Conservation (phyloP, 495 filamentous ascomycete species). For the Hypoxylon rickii region DNA sequence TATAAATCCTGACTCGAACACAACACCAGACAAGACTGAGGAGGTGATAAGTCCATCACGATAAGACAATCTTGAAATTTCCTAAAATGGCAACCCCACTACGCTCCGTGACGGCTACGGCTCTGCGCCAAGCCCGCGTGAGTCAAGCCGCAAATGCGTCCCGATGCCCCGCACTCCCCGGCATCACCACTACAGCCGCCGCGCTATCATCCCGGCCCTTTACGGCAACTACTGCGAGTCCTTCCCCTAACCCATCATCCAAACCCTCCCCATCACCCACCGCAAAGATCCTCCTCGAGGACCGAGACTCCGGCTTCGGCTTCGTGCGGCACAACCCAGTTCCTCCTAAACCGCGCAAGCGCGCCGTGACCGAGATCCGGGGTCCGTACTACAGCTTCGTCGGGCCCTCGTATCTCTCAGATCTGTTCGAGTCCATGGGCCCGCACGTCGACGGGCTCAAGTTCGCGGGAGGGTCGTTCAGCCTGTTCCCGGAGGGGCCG, state of each 20-base stretch:
- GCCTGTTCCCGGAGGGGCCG: conserved; percentile 53
- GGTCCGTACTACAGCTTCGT: conserved; percentile 57
- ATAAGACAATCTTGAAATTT: conserved; percentile 5
- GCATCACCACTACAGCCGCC: not conserved
- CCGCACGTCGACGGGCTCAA: conserved; percentile 61
- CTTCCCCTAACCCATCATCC: too few relatives aligned
- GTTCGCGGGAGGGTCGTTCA: conserved; percentile 62
- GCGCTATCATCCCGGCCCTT: conserved; percentile 1
- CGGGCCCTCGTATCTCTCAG: conserved; percentile 57
- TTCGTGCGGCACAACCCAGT: conserved; percentile 59
- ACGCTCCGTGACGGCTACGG: conserved; percentile 12
- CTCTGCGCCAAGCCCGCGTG: conserved; percentile 12
- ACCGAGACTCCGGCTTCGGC: conserved; percentile 56
- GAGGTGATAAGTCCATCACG: not conserved
- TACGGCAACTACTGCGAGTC: conserved; percentile 2
- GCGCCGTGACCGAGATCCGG: conserved; percentile 60
- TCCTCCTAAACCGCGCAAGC: conserved; percentile 54
- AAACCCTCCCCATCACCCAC: conserved; percentile 4
- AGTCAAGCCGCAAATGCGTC: not conserved
- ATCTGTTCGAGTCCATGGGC: conserved; percentile 61
- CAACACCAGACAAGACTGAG: not conserved
- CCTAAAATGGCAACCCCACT: conserved; percentile 27
- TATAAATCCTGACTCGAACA: too few relatives aligned
- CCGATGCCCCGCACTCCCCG: not conserved
- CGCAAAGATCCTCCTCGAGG: conserved; percentile 50